Percentiles rank a stretch among this genome's conserved stretches.
Evolutionary conservation across 345 rosid species (phyloP).

Genomic region (Conringia planisiliqua): DNA sequence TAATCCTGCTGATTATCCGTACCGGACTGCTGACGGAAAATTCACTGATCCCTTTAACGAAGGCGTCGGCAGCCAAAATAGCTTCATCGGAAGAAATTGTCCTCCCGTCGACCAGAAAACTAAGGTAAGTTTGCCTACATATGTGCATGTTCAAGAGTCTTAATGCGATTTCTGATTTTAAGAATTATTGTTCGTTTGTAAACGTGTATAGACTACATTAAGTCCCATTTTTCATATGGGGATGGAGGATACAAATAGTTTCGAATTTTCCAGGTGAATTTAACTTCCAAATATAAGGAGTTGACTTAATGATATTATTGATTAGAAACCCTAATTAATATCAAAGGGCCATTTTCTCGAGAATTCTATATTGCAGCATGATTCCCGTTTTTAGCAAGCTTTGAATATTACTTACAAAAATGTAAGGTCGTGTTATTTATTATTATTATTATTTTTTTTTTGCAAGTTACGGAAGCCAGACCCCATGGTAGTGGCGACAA

Average conservation of each 20-base stretch:
- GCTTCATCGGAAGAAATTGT: slow-evolving; percentile 56
- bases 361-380: neutral
- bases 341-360: neutral
- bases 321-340: neutral
- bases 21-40: slow-evolving; percentile 46
- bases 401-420: neutral
- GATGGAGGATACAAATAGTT: neutral
- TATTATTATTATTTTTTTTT: no score
- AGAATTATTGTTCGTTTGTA: neutral
- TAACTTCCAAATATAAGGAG: neutral
- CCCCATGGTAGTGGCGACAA: slow-evolving; percentile 53
- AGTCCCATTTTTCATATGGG: neutral
- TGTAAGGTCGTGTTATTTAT: neutral
- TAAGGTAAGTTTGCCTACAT: neutral
- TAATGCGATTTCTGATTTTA: neutral
- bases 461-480: slow-evolving; percentile 39
- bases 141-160: neutral
- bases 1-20: slow-evolving; percentile 47
- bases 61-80: slow-evolving; percentile 45
- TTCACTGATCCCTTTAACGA: slow-evolving; percentile 52
- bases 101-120: slow-evolving; percentile 32
- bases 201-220: neutral
- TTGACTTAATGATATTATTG: neutral
- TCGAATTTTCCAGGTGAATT: neutral
- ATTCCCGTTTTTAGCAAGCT: neutral